Evolutionary conservation across 208 protist genomes (phyloP), one percentile per base, ranked within the genome.

Genomic region (Acanthamoeba healyi): DNA sequence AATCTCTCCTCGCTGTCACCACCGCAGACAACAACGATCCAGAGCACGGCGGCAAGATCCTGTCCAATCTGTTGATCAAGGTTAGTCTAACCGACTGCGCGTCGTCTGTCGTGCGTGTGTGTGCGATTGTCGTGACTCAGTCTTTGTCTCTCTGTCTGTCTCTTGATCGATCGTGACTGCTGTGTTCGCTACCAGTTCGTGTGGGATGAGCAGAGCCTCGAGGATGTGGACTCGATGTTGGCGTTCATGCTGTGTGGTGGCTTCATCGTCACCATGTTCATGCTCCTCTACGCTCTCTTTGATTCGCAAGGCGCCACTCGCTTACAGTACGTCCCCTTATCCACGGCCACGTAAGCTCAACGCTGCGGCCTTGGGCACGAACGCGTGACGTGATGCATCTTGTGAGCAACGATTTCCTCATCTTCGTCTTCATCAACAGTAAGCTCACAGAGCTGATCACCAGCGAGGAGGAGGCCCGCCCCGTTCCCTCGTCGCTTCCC

Each of bases 1-100:
- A 3, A 29, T 67, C 61, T 67, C n/a, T 22, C 0, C 22, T 54
- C 1, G 49, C 49, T 54, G 49, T 29, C 24, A 10, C 2, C 22
- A 36, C 61, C 32, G 34, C 70, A 79, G 70, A 79, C 40, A 79
- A 79, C 70, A 79, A 79, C 70, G 36, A 79, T 29, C 70, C 70
- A 14, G 70, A 79, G 70, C 70, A 79, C 34, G 70, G n/a, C 3
- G 70, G 70, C 0, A 79, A 79, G 70, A 19, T 79, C n/a, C 34
- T 79, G 15, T 26, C 29, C 15, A 40, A 40, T 26, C 17, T 79
- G 3, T 46, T 79, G 17, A 0, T 79, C 70, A 79, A 46, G 61
- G 61, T 12, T 49, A 56, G 14, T 56, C 12, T 17, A 56, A 56
- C 51, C 29, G n/a, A n/a, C n/a, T n/a, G n/a, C n/a, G n/a, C n/a